Evolutionary conservation across 257 asterid species (phyloP).

Genomic region (Hygrophila difformis): DNA sequence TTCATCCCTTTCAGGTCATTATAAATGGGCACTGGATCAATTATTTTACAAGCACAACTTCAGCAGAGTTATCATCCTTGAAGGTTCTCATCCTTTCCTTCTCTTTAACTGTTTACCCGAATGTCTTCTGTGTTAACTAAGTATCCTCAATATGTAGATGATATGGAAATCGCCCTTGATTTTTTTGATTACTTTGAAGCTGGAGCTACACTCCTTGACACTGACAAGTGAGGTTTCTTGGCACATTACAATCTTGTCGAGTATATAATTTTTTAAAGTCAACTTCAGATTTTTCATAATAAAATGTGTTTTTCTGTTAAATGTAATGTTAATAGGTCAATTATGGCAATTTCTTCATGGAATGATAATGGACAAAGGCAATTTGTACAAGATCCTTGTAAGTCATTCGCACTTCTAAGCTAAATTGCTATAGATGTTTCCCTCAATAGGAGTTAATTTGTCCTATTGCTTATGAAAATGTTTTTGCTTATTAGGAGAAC

Average conservation of each 20-base stretch:
- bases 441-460: slow-evolving; percentile 3
- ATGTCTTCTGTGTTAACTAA: slow-evolving; percentile 21
- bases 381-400: slow-evolving; percentile 92
- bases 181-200: slow-evolving; percentile 94
- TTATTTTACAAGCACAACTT: slow-evolving; percentile 82
- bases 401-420: slow-evolving; percentile 25
- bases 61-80: slow-evolving; percentile 87
- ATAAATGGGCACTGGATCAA: slow-evolving; percentile 97
- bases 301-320: slow-evolving; percentile 6
- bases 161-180: slow-evolving; percentile 97
- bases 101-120: slow-evolving; percentile 14
- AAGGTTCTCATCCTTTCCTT: slow-evolving; percentile 43
- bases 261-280: not conserved
- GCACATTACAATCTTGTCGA: slow-evolving; percentile 8
- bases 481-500: slow-evolving; percentile 3
- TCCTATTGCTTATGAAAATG: not conserved
- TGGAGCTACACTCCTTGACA: slow-evolving; percentile 90
- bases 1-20: slow-evolving; percentile 60
- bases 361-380: slow-evolving; percentile 98
- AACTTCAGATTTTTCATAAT: no score
- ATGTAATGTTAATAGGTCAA: slow-evolving; percentile 46
- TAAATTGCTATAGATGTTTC: slow-evolving; percentile 4
- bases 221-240: slow-evolving; percentile 62
- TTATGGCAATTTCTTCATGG: slow-evolving; percentile 98
- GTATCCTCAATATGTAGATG: slow-evolving; percentile 56